Conservation (phyloP, 2,329 filamentous ascomycete species). For the Botrytis galanthina region DNA sequence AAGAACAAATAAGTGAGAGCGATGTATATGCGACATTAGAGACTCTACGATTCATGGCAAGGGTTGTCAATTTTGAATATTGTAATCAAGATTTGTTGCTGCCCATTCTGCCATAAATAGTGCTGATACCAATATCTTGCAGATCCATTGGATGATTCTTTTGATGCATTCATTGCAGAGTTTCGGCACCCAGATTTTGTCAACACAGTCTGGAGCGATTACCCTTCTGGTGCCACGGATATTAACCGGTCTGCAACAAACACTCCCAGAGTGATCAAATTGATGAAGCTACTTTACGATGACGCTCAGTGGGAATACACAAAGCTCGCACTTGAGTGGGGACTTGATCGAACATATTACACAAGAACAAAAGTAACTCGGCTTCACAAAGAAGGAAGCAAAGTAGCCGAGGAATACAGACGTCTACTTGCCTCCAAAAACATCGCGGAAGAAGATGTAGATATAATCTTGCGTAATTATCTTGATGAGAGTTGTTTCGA, state of each 20-base stretch:
- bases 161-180: not conserved
- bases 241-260: fast-evolving
- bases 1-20: not conserved
- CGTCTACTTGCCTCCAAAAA: not conserved
- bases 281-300: not conserved
- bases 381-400: not conserved
- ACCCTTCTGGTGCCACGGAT: fast-evolving
- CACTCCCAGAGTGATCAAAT: not conserved
- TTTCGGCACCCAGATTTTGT: not conserved
- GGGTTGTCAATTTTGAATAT: too few relatives aligned
- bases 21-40: not conserved
- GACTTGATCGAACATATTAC: not conserved
- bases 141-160: not conserved
- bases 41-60: not conserved
- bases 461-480: not conserved
- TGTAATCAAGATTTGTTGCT: not conserved
- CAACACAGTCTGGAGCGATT: not conserved
- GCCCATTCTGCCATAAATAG: not conserved
- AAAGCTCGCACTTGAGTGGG: not conserved
- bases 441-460: not conserved
- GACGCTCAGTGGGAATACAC: not conserved
- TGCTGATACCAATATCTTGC: not conserved
- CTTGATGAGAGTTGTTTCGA: not conserved
- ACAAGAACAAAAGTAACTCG: not conserved
- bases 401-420: not conserved